Percentiles rank a stretch among this genome's conserved stretches.
Conservation (phyloP, 768 basidiomycete genomes). For the Phylloporus sp. region DNA sequence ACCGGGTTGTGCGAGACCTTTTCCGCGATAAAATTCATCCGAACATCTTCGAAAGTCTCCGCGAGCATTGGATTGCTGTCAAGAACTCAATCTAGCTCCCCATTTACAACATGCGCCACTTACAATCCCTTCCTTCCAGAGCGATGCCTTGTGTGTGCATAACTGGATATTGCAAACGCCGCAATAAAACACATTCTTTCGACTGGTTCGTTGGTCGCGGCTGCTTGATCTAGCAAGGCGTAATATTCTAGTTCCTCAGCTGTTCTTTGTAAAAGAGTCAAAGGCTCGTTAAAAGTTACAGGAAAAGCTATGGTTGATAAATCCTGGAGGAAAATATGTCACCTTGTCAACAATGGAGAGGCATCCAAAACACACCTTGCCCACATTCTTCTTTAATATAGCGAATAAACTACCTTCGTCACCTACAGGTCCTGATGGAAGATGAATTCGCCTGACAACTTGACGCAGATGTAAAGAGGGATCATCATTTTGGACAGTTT, state of each 20-base stretch:
- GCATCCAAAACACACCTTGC: constrained; percentile 52
- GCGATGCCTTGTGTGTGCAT: constrained; percentile 76
- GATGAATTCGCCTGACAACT: constrained; percentile 47
- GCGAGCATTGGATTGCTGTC: constrained; percentile 83
- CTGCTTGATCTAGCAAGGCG: constrained; percentile 64
- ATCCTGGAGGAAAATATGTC: constrained; percentile 45
- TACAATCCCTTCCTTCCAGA: constrained; percentile 87
- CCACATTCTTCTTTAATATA: constrained; percentile 84
- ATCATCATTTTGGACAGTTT: constrained; percentile 3
- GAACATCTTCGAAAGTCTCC: constrained; percentile 81
- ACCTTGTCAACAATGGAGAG: background rate
- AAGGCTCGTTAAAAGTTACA: constrained; percentile 87
- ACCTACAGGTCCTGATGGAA: constrained; percentile 57
- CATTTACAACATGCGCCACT: constrained; percentile 30
- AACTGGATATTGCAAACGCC: constrained; percentile 81
- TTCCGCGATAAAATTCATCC: constrained; percentile 81
- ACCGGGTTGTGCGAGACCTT: constrained; percentile 86
- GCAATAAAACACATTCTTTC: constrained; percentile 73
- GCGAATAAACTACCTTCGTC: constrained; percentile 83
- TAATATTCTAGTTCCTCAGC: constrained; percentile 86
- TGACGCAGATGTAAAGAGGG: constrained; percentile 16
- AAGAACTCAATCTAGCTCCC: constrained; percentile 7
- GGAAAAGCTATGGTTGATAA: constrained; percentile 79
- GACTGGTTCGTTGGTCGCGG: constrained; percentile 50
- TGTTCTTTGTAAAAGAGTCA: constrained; percentile 74